Base-by-base conservation (phyloP, 306 rosid genomes). In the Trifolium repens region DNA sequence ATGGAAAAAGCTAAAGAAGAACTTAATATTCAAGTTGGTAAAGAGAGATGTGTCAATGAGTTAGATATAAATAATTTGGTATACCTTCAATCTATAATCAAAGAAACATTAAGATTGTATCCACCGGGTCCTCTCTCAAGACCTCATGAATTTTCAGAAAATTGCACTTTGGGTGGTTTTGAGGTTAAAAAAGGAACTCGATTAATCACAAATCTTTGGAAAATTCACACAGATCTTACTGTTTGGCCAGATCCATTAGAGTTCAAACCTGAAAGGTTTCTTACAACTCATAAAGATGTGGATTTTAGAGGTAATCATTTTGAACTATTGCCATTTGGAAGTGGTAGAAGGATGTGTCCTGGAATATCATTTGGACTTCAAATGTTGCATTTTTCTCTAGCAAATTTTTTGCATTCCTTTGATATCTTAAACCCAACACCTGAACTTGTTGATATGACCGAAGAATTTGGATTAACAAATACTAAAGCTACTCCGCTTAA, bases 11-110 rank as follows among this genome's bases (percentile, higher is more conserved):
- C 49, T 1, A 49, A 59, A 69, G 65, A 15, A n/a, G 79, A 80
- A 67, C 30, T 80, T 47, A 43, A 80, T 47, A 22, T 7, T 1
- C 40, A 74, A 37, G 7, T 80, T 80, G 84, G 84, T 1, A 60
- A 68, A 59, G 67, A 37, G 0, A 80, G 26, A 37, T 26, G 1
- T 12, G 2, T 80, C 14, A 35, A 1, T 1, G 79, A 67, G n/a
- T 58, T 27, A 0, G 79, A 80, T 47, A 74, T 80, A 74, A 12
- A 9, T 9, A 47, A 80, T 1, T 16, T 80, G 50, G 50, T 44
- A 4, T 49, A 49, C 9, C 22, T 55, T 22, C 62, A 55, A 8
- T 15, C 34, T 9, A 55, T 55, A 55, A 14, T 55, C 7, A 55
- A 55, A 55, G 62, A 55, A 17, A 55, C 34, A 0, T 32, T 55